Base-by-base conservation (phyloP, 2,329 filamentous ascomycete species). In the Epichloe amarillans region DNA sequence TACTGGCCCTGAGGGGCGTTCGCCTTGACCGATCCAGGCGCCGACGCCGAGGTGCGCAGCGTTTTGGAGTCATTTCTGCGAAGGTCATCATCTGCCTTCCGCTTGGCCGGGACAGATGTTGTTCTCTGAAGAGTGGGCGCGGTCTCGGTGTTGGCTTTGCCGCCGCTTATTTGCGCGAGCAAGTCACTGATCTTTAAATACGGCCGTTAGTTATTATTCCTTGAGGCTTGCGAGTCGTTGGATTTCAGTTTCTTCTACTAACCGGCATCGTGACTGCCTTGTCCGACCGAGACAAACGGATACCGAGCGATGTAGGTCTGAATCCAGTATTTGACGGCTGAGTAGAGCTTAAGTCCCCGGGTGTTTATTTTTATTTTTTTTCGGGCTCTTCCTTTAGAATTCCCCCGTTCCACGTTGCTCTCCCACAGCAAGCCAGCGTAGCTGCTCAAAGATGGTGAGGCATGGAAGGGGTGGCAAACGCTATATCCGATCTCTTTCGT, bases 111-210 rank as follows among this genome's bases (percentile, higher is more conserved):
- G 30, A 64, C 49, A 12, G 59, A 54, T 35, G 53, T 60, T 5
- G 59, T 52, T 50, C 61, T 60, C 19, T 55, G 53, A 15, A 62
- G 53, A 36, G 62, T 59, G 7, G 67, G 58, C 15, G 67, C 57
- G 42, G 67, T 52, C 47, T 60, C 58, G 43, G 62, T 58, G 14
- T 72, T 58, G 58, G 71, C 65, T 61, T 74, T 71, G 55, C 73
- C 72, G 60, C 79, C 80, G 56, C 71, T 77, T 56, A 84, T 83
- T 61, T 79, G 75, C 56, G 78, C 80, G 36, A 67, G 57, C 47
- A 67, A 59, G 53, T 67, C 65, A 55, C 64, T 62, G 49, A 67
- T 67, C 65, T 67, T 36, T 38, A 37, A 35, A 26, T 23, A 8
- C 42, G 8, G 30, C 14, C n/a, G 44, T 46, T 21, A 46, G 44